Conservation (phyloP, 2,329 filamentous ascomycete genomes). For the Sclerotinia trifoliorum region DNA sequence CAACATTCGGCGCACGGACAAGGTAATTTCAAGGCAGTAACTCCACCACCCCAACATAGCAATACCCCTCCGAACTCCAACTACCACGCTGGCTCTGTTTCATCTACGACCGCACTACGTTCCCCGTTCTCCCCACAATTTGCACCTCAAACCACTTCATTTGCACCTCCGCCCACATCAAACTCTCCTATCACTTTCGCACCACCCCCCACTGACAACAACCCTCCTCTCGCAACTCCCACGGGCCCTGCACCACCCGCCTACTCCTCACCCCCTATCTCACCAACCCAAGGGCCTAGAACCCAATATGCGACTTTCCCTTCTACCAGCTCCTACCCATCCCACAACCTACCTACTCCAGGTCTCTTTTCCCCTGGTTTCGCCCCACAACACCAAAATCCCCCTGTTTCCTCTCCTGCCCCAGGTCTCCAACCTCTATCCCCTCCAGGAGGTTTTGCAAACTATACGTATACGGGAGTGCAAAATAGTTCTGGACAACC, state of each 20-base stretch:
- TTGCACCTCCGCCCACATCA: slow-evolving; percentile 32
- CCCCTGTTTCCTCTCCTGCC: slow-evolving; percentile 16
- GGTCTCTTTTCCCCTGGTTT: slow-evolving; percentile 31
- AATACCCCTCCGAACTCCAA: slow-evolving; percentile 24
- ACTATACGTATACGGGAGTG: slow-evolving; percentile 49
- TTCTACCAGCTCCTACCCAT: slow-evolving; percentile 44
- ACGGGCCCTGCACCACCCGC: slow-evolving; percentile 25
- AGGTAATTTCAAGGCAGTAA: slow-evolving; percentile 5
- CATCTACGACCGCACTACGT: slow-evolving; percentile 30
- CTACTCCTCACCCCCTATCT: slow-evolving; percentile 15
- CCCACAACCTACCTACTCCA: slow-evolving; percentile 43
- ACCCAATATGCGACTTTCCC: slow-evolving; percentile 49
- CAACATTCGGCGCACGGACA: slow-evolving; percentile 11
- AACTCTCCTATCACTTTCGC: slow-evolving; percentile 33
- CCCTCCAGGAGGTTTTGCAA: slow-evolving; percentile 56
- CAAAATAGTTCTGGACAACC: slow-evolving; percentile 30
- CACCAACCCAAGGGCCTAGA: slow-evolving; percentile 30
- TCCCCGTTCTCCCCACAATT: slow-evolving; percentile 25
- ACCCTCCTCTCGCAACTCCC: slow-evolving; percentile 15
- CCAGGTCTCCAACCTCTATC: slow-evolving; percentile 30
- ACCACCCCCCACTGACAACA: slow-evolving; percentile 30
- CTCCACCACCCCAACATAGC: slow-evolving; percentile 13
- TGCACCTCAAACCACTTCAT: slow-evolving; percentile 23
- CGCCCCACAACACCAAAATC: slow-evolving; percentile 20
- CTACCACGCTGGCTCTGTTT: slow-evolving; percentile 43